Evolutionary conservation across 345 rosid species (phyloP).

Genomic region (Arabis alpina): DNA sequence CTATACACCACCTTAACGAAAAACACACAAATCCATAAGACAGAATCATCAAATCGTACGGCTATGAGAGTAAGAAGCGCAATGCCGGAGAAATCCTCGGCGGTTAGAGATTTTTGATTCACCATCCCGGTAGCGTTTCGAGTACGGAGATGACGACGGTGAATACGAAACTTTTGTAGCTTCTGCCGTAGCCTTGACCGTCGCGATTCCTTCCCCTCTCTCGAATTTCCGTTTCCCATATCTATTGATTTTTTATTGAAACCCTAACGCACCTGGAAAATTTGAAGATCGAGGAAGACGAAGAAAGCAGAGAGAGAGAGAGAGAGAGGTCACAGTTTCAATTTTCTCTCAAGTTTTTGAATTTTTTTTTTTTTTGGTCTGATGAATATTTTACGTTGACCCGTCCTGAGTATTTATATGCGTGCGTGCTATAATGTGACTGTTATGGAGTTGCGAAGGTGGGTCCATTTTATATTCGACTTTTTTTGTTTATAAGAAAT

Average conservation of each 20-base stretch:
- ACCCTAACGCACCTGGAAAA: not conserved
- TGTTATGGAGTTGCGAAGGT: conserved; percentile 11
- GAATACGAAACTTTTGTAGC: conserved; percentile 52
- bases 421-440: not conserved
- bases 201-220: conserved; percentile 42
- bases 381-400: conserved; percentile 6
- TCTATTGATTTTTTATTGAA: not conserved
- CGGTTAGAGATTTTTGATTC: conserved; percentile 43
- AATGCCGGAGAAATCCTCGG: conserved; percentile 83
- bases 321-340: not conserved
- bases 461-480: conserved; percentile 4
- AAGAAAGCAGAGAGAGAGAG: not conserved
- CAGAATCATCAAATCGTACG: conserved; percentile 50
- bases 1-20: not conserved
- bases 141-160: conserved; percentile 39
- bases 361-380: not conserved
- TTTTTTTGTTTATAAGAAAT: not conserved
- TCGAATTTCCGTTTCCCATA: conserved; percentile 45
- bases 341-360: not conserved
- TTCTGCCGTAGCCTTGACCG: conserved; percentile 49
- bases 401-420: not conserved
- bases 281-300: not conserved
- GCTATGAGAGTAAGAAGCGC: conserved; percentile 75
- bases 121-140: conserved; percentile 33
- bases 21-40: not conserved